These are phyloP conservation scores for Beauveria rudraprayagi DNA, from an alignment of 2,329 filamentous ascomycete species.

Conservation along the genomic window DNA sequence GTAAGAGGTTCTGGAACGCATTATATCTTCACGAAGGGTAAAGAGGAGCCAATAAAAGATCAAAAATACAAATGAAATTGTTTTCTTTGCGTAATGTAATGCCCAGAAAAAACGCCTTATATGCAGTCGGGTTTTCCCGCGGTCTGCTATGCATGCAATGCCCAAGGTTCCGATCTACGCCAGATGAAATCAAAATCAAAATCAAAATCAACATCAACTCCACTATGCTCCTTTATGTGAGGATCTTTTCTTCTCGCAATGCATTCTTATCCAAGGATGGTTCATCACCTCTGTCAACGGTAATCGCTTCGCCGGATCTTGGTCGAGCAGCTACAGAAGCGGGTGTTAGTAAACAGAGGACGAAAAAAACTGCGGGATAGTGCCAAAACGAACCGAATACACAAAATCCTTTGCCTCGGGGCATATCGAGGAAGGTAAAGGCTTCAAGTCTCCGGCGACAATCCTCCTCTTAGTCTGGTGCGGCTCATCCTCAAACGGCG, in stretches of 20 bases:
- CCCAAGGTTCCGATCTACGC: neutral
- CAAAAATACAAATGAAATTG: neutral
- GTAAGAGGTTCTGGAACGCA: too few species aligned
- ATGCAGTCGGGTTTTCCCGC: neutral
- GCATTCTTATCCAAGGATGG: conserved; percentile 18
- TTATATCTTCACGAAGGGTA: too few species aligned
- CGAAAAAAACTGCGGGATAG: neutral
- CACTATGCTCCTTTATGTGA: neutral
- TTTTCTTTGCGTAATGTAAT: neutral
- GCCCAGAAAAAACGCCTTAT: neutral
- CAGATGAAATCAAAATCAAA: neutral
- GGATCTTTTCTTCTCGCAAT: conserved; percentile 11
- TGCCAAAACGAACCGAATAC: conserved; percentile 11
- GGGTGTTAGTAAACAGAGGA: neutral
- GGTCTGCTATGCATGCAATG: neutral
- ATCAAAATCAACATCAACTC: neutral
- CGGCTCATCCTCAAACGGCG: conserved; percentile 18
- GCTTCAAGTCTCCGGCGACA: conserved; percentile 16
- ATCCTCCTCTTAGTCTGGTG: conserved; percentile 17
- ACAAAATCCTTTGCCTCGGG: conserved; percentile 16
- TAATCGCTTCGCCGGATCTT: conserved; percentile 16
- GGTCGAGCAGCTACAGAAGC: conserved; percentile 13
- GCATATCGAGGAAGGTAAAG: conserved; percentile 14
- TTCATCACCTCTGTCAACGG: conserved; percentile 14
- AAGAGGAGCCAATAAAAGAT: neutral